Evolutionary conservation across 139 green algal genomes (phyloP).

Genomic region (Mesostigma viride): DNA sequence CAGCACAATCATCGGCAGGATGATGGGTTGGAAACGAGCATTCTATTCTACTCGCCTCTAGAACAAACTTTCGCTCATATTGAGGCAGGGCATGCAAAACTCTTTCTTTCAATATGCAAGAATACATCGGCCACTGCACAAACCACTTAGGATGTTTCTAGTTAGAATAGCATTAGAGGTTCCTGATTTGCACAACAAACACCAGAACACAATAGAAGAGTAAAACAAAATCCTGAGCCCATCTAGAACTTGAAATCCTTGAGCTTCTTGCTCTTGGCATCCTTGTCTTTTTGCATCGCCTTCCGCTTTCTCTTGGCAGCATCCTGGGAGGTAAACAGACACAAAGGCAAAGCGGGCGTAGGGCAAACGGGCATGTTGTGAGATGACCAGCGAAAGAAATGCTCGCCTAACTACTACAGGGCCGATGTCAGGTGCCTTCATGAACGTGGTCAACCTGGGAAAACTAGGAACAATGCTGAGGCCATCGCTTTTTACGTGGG

Average conservation of each 20-base stretch:
- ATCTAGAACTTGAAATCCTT: constrained; percentile 37
- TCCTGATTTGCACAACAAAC: too few species aligned
- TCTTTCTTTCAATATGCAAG: too few species aligned
- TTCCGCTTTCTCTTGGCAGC: constrained; percentile 35
- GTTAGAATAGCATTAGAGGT: too few species aligned
- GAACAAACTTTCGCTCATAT: too few species aligned
- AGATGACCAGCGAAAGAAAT: background rate
- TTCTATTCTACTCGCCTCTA: too few species aligned
- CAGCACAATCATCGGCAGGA: too few species aligned
- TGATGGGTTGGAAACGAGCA: too few species aligned
- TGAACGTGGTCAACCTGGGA: background rate
- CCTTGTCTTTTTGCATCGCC: constrained; percentile 24
- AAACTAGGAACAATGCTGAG: constrained; percentile 22
- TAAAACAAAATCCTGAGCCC: background rate
- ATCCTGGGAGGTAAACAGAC: constrained; percentile 16
- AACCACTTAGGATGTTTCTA: too few species aligned
- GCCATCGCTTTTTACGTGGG: too few species aligned
- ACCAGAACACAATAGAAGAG: too few species aligned
- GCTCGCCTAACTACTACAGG: constrained; percentile 11
- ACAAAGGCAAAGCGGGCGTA: background rate
- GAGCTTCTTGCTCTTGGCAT: constrained; percentile 28
- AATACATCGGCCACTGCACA: too few species aligned
- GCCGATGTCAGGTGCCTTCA: constrained; percentile 2
- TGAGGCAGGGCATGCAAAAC: too few species aligned
- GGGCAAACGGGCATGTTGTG: background rate